Percentiles rank a stretch among this genome's conserved stretches.
These are phyloP conservation scores for Daldinia vernicosa DNA, from an alignment of 495 filamentous ascomycete genomes.

Conservation along the genomic window DNA sequence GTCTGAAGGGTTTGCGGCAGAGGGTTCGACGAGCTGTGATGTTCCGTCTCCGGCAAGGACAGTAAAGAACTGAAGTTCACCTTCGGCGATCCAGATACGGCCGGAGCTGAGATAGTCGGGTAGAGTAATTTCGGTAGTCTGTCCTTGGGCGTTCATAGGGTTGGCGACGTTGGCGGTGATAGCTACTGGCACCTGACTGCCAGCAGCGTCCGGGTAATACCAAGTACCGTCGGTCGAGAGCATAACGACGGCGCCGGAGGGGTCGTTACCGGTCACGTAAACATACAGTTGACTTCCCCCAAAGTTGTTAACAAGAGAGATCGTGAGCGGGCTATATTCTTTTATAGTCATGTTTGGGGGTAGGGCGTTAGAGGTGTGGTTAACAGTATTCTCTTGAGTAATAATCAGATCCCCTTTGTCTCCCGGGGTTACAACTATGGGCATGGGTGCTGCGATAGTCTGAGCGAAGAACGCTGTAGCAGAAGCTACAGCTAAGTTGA, in stretches of 20 bases:
- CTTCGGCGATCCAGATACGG: slow-evolving; percentile 55
- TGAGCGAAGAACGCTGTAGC: slow-evolving; percentile 37
- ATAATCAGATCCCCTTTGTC: slow-evolving; percentile 35
- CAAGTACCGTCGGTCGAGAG: slow-evolving; percentile 50
- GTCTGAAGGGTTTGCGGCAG: slow-evolving; percentile 53
- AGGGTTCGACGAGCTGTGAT: slow-evolving; percentile 52
- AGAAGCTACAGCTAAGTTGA: slow-evolving; percentile 45
- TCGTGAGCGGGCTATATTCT: slow-evolving; percentile 31
- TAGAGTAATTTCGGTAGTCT: slow-evolving; percentile 51
- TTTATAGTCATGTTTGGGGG: not conserved
- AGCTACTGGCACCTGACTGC: slow-evolving; percentile 37
- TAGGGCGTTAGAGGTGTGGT: slow-evolving; percentile 28
- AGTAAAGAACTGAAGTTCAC: slow-evolving; percentile 54
- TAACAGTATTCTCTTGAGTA: slow-evolving; percentile 45
- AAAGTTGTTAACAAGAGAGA: slow-evolving; percentile 54
- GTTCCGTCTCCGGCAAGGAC: slow-evolving; percentile 43
- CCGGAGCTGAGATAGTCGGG: slow-evolving; percentile 52
- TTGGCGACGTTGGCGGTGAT: slow-evolving; percentile 47
- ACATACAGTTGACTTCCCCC: slow-evolving; percentile 48
- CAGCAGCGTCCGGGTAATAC: slow-evolving; percentile 48
- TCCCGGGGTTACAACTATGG: slow-evolving; percentile 42
- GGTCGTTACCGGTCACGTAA: slow-evolving; percentile 52
- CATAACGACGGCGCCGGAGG: slow-evolving; percentile 45
- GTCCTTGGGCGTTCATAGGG: slow-evolving; percentile 43
- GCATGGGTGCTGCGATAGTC: slow-evolving; percentile 39